Conservation (phyloP, 352 stramenopile species). For the Globisporangium iwayamae region DNA sequence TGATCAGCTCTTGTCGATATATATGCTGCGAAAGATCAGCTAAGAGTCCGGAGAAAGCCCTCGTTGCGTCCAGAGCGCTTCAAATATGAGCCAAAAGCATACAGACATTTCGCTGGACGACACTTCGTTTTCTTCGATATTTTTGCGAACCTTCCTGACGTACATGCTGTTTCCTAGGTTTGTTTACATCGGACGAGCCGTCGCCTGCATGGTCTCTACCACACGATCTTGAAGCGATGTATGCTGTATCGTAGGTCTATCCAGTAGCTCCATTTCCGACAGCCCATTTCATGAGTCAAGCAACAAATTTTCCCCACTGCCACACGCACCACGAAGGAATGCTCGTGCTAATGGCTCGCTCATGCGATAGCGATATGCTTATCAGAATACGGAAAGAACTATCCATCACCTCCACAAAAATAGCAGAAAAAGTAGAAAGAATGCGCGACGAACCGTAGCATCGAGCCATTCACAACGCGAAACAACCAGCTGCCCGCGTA, state of each 20-base stretch:
- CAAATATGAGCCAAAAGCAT: conserved; percentile 1
- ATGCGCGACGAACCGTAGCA: not conserved
- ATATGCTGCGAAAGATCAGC: not conserved
- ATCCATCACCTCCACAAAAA: conserved; percentile 2
- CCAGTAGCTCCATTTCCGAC: not conserved
- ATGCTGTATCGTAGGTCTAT: not conserved
- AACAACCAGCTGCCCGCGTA: not conserved
- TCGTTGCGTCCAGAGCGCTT: not conserved
- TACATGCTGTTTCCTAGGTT: not conserved
- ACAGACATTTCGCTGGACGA: not conserved
- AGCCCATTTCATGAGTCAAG: not conserved
- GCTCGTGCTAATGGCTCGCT: too few species aligned
- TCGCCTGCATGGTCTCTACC: not conserved
- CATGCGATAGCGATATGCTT: too few species aligned
- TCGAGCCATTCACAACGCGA: not conserved
- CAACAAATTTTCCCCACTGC: too few species aligned
- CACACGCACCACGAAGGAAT: not conserved
- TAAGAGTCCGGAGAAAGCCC: not conserved
- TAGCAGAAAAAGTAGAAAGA: conserved; percentile 13
- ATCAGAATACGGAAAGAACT: not conserved
- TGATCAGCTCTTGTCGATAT: not conserved
- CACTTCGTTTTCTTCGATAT: not conserved
- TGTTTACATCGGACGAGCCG: too few species aligned
- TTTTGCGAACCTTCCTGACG: not conserved
- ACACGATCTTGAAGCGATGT: not conserved